These are phyloP conservation scores for Drosera capensis DNA, from an alignment of 148 eudicot genomes.

Conservation along the genomic window DNA sequence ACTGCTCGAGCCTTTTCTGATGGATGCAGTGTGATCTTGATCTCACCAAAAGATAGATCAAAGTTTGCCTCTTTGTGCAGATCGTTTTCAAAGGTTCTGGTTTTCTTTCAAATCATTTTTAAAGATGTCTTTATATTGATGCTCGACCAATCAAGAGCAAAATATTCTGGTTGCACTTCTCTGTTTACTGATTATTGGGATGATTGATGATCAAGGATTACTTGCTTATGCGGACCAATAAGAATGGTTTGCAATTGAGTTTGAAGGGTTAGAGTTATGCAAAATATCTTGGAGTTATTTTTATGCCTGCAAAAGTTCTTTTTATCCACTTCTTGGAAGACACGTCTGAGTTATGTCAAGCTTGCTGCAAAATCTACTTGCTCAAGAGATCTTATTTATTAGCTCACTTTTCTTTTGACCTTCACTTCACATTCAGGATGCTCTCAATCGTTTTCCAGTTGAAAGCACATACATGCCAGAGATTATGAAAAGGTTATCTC, in stretches of 20 bases:
- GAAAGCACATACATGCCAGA: slow-evolving; percentile 75
- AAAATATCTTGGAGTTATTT: too few species aligned
- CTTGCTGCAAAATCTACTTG: too few species aligned
- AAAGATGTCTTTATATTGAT: not conserved
- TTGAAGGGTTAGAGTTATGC: too few species aligned
- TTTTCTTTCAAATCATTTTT: not conserved
- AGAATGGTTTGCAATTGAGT: too few species aligned
- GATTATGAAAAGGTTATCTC: slow-evolving; percentile 59
- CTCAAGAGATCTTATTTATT: not conserved
- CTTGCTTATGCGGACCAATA: too few species aligned
- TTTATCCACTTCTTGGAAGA: too few species aligned
- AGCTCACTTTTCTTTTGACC: not conserved
- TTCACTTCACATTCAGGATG: slow-evolving; percentile 37
- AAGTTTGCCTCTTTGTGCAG: slow-evolving; percentile 76
- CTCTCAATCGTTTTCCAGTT: slow-evolving; percentile 69
- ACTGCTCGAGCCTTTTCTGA: slow-evolving; percentile 86
- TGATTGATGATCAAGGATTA: too few species aligned
- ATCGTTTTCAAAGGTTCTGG: slow-evolving; percentile 67
- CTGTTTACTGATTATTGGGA: too few species aligned
- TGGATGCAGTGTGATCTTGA: slow-evolving; percentile 79
- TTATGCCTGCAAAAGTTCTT: too few species aligned
- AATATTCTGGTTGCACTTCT: not conserved
- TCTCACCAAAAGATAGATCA: slow-evolving; percentile 70
- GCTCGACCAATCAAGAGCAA: not conserved
- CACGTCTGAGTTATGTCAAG: too few species aligned